Evolutionary conservation across 495 filamentous ascomycete species (phyloP).

Genomic region (Xylona heveae): DNA sequence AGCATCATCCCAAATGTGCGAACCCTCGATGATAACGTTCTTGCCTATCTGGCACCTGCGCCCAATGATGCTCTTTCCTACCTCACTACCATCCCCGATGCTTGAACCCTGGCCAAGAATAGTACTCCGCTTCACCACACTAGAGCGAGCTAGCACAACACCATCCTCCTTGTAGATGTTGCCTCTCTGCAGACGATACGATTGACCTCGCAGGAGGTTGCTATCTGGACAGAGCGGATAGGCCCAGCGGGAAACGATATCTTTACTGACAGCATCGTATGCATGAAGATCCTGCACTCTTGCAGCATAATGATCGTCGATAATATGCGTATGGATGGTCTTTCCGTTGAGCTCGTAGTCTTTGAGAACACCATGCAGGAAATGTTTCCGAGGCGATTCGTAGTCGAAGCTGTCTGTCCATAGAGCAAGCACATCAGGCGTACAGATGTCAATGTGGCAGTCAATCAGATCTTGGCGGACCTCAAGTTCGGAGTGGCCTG

Average conservation of each 20-base stretch:
- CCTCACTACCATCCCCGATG: conserved; percentile 45
- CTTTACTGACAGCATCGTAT: conserved; percentile 78
- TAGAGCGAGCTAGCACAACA: conserved; percentile 50
- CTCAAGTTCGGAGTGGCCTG: conserved; percentile 43
- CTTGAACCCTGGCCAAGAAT: conserved; percentile 59
- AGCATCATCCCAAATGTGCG: conserved; percentile 80
- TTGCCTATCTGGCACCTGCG: conserved; percentile 67
- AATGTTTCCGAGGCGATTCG: conserved; percentile 68
- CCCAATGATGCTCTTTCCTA: conserved; percentile 59
- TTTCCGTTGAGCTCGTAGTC: conserved; percentile 94
- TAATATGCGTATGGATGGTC: conserved; percentile 77
- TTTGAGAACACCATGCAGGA: conserved; percentile 77
- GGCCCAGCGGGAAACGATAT: conserved; percentile 75
- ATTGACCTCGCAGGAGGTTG: conserved; percentile 57
- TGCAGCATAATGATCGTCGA: conserved; percentile 56
- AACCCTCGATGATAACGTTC: conserved; percentile 54
- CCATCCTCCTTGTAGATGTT: conserved; percentile 49
- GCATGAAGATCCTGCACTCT: conserved; percentile 67
- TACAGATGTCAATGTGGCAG: conserved; percentile 93
- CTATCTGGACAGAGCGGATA: conserved; percentile 84
- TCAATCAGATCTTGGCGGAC: conserved; percentile 79
- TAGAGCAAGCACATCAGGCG: conserved; percentile 76
- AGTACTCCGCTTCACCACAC: conserved; percentile 36
- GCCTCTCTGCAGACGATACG: conserved; percentile 43
- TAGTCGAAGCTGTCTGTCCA: conserved; percentile 99